Percentiles rank a stretch among this genome's conserved stretches.
phyloP scores from a whole-genome alignment of 139 green algal species.

The Ostreobium quekettii region DNA sequence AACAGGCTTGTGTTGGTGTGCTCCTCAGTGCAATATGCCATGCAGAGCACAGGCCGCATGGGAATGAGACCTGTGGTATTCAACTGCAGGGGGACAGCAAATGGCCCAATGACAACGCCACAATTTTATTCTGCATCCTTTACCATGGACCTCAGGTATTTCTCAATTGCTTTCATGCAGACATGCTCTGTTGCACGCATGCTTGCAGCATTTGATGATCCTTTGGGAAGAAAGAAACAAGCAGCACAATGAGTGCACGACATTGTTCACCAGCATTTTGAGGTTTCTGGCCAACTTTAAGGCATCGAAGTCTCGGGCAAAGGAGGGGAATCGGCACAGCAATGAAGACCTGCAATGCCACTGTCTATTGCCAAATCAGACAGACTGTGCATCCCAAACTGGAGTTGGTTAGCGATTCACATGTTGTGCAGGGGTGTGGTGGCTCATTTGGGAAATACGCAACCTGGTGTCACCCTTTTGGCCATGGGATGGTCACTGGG shows the following conservation, averaged over 20 bases:
- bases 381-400: background rate
- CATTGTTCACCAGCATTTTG: background rate
- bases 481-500: slow-evolving; percentile 87
- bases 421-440: slow-evolving; percentile 44
- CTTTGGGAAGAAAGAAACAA: background rate
- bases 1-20: too few species aligned
- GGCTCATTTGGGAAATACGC: slow-evolving; percentile 28
- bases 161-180: background rate
- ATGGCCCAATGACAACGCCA: slow-evolving; percentile 74
- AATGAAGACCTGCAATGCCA: background rate
- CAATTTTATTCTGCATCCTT: slow-evolving; percentile 94
- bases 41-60: background rate
- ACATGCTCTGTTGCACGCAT: background rate
- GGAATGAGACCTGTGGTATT: slow-evolving; percentile 68
- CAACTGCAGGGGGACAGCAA: slow-evolving; percentile 79
- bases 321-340: background rate
- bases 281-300: background rate
- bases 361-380: background rate
- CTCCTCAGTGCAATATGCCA: slow-evolving; percentile 19
- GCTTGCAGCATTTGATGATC: background rate
- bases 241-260: background rate
- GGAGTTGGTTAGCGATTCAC: background rate
- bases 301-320: background rate
- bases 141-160: slow-evolving; percentile 71
- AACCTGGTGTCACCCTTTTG: slow-evolving; percentile 37